Conservation (phyloP, 345 rosid species). For the Fremontodendron californicum region DNA sequence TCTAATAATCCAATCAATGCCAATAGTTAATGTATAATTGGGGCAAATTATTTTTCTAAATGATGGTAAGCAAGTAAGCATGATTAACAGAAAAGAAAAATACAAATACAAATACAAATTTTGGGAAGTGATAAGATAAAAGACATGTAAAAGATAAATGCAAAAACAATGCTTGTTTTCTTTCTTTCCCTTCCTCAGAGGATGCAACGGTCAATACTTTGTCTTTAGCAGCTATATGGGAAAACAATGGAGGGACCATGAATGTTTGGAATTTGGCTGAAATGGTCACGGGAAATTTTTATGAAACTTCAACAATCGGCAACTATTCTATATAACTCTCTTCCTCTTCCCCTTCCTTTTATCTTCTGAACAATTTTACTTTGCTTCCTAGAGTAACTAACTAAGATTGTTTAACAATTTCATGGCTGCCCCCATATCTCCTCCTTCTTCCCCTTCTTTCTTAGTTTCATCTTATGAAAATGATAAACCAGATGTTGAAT, state of each 20-base stretch:
- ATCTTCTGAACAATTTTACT: slow-evolving; percentile 15
- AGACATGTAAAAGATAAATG: slow-evolving; percentile 20
- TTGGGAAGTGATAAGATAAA: background rate
- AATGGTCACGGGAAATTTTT: slow-evolving; percentile 36
- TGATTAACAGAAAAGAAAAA: background rate
- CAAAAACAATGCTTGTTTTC: slow-evolving; percentile 2
- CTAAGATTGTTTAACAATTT: slow-evolving; percentile 5
- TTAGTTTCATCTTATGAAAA: slow-evolving; percentile 20
- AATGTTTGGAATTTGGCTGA: slow-evolving; percentile 31
- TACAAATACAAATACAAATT: background rate
- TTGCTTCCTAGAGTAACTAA: slow-evolving; percentile 5
- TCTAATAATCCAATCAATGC: background rate
- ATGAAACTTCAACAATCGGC: slow-evolving; percentile 9
- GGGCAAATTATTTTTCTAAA: background rate
- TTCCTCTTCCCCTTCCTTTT: slow-evolving; percentile 10
- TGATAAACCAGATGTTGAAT: slow-evolving; percentile 41
- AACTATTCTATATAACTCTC: slow-evolving; percentile 7
- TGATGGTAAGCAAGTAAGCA: background rate
- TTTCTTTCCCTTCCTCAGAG: background rate
- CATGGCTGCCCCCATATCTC: slow-evolving; percentile 42
- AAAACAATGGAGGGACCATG: slow-evolving; percentile 24
- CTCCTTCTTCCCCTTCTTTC: slow-evolving; percentile 22
- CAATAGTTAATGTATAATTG: background rate
- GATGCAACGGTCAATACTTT: slow-evolving; percentile 27
- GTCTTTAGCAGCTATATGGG: slow-evolving; percentile 22